A percentile compares a stretch with the other conserved stretches of the same genome.
Evolutionary conservation across 164 flowering plant species (phyloP).

Genomic region (Umbilicus rupestris): DNA sequence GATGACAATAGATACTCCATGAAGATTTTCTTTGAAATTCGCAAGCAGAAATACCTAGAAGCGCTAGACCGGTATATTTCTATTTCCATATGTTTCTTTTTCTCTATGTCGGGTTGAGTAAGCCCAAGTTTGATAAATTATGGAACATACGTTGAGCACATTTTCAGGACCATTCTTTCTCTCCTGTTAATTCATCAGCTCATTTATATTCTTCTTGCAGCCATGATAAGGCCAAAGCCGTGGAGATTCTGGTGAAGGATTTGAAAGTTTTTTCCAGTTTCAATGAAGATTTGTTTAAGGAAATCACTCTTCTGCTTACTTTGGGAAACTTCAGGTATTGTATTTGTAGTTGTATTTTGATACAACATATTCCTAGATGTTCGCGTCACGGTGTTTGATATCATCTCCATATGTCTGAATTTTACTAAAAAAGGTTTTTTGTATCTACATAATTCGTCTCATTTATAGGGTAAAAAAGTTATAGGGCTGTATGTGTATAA

Average conservation of each 20-base stretch:
- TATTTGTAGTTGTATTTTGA: neutral
- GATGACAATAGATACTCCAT: constrained; percentile 33
- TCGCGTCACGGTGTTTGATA: neutral
- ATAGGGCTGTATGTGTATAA: neutral
- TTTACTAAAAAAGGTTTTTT: neutral
- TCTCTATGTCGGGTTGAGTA: neutral
- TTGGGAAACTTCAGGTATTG: constrained; percentile 26
- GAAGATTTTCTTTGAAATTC: constrained; percentile 31
- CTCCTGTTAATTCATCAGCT: neutral
- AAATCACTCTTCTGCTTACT: constrained; percentile 22
- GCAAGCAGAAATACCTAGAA: constrained; percentile 47
- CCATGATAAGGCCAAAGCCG: constrained; percentile 23
- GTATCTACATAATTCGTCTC: neutral
- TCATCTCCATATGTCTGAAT: neutral
- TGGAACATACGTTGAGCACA: constrained; percentile 1
- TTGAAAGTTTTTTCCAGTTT: constrained; percentile 25
- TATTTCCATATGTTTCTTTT: neutral
- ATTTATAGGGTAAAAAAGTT: neutral
- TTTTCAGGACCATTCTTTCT: neutral
- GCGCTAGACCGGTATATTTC: constrained; percentile 35
- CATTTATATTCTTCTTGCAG: constrained; percentile 8
- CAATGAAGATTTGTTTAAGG: constrained; percentile 25
- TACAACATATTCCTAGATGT: neutral
- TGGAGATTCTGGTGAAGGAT: constrained; percentile 23
- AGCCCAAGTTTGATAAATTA: neutral